A percentile compares a stretch with the other conserved stretches of the same genome.
Conservation (phyloP, 208 protist genomes). For the Leishmania amazonensis region DNA sequence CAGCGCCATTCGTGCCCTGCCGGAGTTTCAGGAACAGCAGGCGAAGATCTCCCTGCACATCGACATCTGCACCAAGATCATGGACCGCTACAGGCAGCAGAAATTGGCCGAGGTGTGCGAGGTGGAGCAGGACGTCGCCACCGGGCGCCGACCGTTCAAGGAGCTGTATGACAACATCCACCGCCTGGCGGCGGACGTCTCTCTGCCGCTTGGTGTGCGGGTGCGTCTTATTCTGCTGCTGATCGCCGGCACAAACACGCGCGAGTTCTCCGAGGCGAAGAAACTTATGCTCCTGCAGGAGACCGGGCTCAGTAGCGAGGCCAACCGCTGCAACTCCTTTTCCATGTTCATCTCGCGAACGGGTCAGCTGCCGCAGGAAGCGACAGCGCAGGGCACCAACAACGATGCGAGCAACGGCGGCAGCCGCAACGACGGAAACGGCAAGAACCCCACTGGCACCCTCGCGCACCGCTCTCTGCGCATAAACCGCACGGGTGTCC, state of each 20-base stretch:
- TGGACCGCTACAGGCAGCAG: conserved; percentile 59
- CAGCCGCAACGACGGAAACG: background rate
- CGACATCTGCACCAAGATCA: conserved; percentile 81
- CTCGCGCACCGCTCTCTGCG: conserved; percentile 32
- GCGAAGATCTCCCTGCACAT: conserved; percentile 79
- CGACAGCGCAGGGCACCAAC: conserved; percentile 3
- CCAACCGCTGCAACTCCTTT: conserved; percentile 40
- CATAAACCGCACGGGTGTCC: conserved; percentile 8
- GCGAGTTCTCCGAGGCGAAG: conserved; percentile 69
- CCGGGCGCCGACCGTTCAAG: conserved; percentile 51
- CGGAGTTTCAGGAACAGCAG: conserved; percentile 78
- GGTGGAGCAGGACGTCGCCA: conserved; percentile 72
- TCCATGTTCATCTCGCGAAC: conserved; percentile 42
- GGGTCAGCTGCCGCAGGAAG: conserved; percentile 40
- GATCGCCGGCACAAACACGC: conserved; percentile 43
- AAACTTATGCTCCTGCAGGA: conserved; percentile 67
- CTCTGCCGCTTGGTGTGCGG: conserved; percentile 50
- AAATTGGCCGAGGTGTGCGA: conserved; percentile 61
- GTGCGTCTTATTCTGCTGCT: conserved; percentile 65
- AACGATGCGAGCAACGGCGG: conserved; percentile 14
- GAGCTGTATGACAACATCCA: conserved; percentile 47
- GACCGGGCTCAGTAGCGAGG: conserved; percentile 45
- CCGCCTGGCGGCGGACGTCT: conserved; percentile 41
- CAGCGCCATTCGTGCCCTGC: conserved; percentile 61
- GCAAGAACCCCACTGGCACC: background rate